These are phyloP conservation scores for Suillus tomentosus DNA, from an alignment of 768 basidiomycete genomes.

Conservation along the genomic window DNA sequence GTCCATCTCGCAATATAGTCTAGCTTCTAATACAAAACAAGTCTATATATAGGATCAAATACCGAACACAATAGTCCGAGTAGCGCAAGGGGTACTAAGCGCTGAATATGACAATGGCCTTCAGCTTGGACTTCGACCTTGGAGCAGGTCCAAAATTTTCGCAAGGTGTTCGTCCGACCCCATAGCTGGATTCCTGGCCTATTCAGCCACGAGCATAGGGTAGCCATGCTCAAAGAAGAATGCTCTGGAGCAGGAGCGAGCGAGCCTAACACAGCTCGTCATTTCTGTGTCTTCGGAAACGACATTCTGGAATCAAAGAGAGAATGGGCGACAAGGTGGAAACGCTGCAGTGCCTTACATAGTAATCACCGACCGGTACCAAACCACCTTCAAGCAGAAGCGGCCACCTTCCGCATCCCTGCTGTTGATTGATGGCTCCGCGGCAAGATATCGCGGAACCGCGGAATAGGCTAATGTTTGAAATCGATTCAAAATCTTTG, in stretches of 20 bases:
- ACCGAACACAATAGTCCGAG: slow-evolving; percentile 66
- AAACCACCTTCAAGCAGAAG: neutral
- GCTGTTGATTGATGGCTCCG: neutral
- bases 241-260: slow-evolving; percentile 57
- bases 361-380: neutral
- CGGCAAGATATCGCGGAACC: neutral
- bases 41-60: slow-evolving; percentile 26
- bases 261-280: slow-evolving; percentile 53
- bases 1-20: neutral
- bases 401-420: neutral
- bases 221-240: slow-evolving; percentile 67
- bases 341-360: neutral
- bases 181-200: slow-evolving; percentile 6
- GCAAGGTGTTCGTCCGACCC: slow-evolving; percentile 58
- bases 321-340: neutral
- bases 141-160: slow-evolving; percentile 37
- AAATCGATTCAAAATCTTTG: neutral
- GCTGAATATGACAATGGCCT: no score
- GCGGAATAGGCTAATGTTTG: neutral
- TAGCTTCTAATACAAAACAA: neutral
- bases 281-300: slow-evolving; percentile 42
- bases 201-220: slow-evolving; percentile 40
- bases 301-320: neutral
- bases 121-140: no score
- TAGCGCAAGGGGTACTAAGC: slow-evolving; percentile 8